Conservation (phyloP, 2,329 filamentous ascomycete genomes). For the Herpomyces periplanetae region DNA sequence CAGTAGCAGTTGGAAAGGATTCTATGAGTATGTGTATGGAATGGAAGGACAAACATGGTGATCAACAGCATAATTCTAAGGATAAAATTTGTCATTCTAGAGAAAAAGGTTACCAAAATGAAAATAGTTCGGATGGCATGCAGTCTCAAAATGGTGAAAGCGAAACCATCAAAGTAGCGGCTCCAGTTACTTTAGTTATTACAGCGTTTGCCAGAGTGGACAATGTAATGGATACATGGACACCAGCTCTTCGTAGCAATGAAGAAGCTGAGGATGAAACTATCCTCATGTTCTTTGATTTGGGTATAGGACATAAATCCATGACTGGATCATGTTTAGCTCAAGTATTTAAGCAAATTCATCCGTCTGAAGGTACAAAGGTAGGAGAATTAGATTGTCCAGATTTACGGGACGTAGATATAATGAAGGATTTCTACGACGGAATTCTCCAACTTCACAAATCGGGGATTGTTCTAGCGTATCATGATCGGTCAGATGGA, state of each 20-base stretch:
- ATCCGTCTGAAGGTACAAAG: too few species aligned
- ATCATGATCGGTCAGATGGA: conserved; percentile 77
- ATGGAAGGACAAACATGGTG: conserved; percentile 64
- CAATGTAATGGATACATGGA: conserved; percentile 61
- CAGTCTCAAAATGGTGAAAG: conserved; percentile 17
- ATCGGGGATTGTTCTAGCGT: conserved; percentile 37
- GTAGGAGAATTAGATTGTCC: conserved; percentile 50
- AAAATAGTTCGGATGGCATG: too few species aligned
- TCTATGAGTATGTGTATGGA: conserved; percentile 97
- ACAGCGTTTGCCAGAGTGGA: conserved; percentile 58
- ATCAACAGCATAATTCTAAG: too few species aligned
- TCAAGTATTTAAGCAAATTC: conserved; percentile 51
- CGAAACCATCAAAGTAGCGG: conserved; percentile 44
- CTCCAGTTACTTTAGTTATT: conserved; percentile 61
- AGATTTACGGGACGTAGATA: conserved; percentile 40
- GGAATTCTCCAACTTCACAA: conserved; percentile 29
- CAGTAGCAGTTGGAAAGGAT: conserved; percentile 86
- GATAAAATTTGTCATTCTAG: too few species aligned
- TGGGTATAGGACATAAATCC: conserved; percentile 37
- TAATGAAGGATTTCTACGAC: conserved; percentile 66
- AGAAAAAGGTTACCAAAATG: too few species aligned
- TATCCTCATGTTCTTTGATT: conserved; percentile 56
- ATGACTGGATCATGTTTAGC: conserved; percentile 68
- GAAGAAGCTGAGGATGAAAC: conserved; percentile 53
- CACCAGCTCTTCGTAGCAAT: conserved; percentile 37